Conservation (phyloP, 768 basidiomycete species). For the Tephrocybe sp. region DNA sequence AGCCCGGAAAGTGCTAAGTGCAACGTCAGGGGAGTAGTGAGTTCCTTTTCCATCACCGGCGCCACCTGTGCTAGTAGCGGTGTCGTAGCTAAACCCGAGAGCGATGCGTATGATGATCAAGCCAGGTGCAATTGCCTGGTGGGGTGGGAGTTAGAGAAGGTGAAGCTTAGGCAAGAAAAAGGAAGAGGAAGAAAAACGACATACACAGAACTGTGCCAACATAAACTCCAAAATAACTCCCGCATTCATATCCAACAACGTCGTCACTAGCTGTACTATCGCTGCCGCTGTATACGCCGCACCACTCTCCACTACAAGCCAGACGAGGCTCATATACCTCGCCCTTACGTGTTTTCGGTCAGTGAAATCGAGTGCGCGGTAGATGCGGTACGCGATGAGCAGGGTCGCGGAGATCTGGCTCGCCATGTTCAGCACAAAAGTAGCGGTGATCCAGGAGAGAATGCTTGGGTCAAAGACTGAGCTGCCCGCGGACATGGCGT, state of each 20-base stretch:
- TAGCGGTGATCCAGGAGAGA: not conserved
- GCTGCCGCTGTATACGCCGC: not conserved
- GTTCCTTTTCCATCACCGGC: too few relatives aligned
- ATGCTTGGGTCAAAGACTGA: not conserved
- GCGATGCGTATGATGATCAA: not conserved
- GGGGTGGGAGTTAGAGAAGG: not conserved
- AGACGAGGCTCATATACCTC: not conserved
- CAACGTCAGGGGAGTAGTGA: too few relatives aligned
- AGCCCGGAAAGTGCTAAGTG: too few relatives aligned
- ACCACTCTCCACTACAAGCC: not conserved
- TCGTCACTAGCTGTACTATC: not conserved
- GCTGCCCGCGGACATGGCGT: not conserved
- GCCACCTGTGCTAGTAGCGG: too few relatives aligned
- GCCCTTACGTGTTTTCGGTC: not conserved
- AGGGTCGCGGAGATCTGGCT: not conserved
- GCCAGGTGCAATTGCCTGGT: not conserved
- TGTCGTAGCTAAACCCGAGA: not conserved
- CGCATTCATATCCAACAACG: not conserved
- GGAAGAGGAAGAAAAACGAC: not conserved
- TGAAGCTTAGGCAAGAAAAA: too few relatives aligned
- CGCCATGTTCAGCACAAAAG: not conserved
- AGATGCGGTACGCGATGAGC: not conserved
- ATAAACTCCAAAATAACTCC: not conserved
- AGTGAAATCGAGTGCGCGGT: not conserved
- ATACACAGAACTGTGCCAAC: not conserved